Evolutionary conservation across 2,329 filamentous ascomycete species (phyloP).

Genomic region (Teratosphaeriaceae sp.): DNA sequence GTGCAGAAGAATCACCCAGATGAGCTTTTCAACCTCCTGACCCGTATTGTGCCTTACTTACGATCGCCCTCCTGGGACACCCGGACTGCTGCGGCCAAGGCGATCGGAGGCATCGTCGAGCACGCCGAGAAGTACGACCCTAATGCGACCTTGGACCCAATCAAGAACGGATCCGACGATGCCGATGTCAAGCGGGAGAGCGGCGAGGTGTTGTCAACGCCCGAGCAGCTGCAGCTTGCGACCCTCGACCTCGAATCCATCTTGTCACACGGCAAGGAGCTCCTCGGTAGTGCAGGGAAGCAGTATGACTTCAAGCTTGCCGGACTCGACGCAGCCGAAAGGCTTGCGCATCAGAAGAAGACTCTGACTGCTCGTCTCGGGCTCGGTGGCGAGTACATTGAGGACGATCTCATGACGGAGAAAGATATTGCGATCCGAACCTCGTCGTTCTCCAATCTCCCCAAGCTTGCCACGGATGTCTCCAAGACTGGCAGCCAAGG

Average conservation of each 20-base stretch:
- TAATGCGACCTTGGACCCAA: conserved; percentile 37
- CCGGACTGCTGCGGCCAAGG: conserved; percentile 84
- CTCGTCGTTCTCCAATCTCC: conserved; percentile 32
- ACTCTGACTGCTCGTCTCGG: conserved; percentile 76
- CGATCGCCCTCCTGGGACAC: conserved; percentile 97
- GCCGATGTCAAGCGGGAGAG: conserved; percentile 52
- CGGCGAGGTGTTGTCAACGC: conserved; percentile 14
- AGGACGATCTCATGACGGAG: conserved; percentile 71
- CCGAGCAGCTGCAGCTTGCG: conserved; percentile 62
- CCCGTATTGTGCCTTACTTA: conserved; percentile 89
- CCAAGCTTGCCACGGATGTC: conserved; percentile 47
- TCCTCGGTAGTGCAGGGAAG: conserved; percentile 74
- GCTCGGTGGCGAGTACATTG: conserved; percentile 73
- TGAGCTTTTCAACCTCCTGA: conserved; percentile 92
- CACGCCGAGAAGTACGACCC: conserved; percentile 86
- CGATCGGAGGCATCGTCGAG: conserved; percentile 86
- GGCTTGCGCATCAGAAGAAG: conserved; percentile 83
- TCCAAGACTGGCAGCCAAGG: conserved; percentile 33
- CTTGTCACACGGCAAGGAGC: conserved; percentile 72
- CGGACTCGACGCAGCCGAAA: conserved; percentile 70
- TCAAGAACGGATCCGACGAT: conserved; percentile 32
- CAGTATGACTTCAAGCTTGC: conserved; percentile 81
- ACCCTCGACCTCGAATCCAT: conserved; percentile 72
- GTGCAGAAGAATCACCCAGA: conserved; percentile 98
- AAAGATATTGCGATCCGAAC: conserved; percentile 49